These are phyloP conservation scores for Perkinsus olseni DNA, from an alignment of 169 alveolate genomes.

Conservation along the genomic window DNA sequence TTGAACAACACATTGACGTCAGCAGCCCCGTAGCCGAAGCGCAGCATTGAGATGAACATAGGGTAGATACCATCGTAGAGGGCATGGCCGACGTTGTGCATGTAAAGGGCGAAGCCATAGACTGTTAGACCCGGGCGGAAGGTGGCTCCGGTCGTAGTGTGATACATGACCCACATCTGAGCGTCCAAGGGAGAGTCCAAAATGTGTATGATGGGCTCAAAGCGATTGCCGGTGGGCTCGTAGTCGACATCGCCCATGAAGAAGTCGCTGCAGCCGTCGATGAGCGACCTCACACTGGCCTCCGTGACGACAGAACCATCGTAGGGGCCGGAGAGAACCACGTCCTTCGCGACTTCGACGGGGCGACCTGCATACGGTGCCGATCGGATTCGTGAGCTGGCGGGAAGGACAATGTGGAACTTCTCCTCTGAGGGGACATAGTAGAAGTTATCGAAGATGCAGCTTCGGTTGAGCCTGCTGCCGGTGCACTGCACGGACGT, in stretches of 20 bases:
- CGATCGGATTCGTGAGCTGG: background rate
- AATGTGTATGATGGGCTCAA: background rate
- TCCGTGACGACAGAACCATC: background rate
- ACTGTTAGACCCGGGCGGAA: background rate
- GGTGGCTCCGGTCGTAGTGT: background rate
- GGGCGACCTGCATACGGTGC: background rate
- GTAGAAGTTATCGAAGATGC: background rate
- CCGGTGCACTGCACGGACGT: background rate
- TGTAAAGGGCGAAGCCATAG: background rate
- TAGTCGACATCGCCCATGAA: background rate
- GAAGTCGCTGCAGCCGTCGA: background rate
- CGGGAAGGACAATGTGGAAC: background rate
- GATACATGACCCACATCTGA: background rate
- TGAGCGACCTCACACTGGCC: background rate
- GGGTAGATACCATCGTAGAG: background rate
- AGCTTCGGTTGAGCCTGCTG: background rate
- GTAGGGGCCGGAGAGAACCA: background rate
- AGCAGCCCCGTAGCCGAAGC: background rate
- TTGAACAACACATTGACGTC: background rate
- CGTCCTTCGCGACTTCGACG: background rate
- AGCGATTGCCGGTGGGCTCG: background rate
- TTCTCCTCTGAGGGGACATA: background rate
- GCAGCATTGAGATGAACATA: background rate
- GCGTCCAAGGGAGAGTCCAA: background rate
- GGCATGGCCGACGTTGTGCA: background rate